Conservation (phyloP, 1,139 yeast species). For the Kodamaea sp. region DNA sequence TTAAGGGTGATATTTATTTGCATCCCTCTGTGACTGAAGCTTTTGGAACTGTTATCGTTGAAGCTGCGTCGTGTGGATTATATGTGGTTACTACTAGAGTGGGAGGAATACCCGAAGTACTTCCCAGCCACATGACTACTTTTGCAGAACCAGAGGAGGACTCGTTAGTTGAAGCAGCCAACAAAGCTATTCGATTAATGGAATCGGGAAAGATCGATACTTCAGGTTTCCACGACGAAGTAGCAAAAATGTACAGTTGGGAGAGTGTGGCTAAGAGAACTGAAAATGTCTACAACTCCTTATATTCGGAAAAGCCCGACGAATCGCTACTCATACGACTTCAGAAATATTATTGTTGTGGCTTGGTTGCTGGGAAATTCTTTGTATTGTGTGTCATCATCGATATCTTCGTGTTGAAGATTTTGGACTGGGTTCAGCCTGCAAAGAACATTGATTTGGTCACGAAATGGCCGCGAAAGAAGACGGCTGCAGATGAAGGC, state of each 20-base stretch:
- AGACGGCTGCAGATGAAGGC: background rate
- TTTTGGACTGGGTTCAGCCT: slow-evolving; percentile 76
- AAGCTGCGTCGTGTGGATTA: slow-evolving; percentile 96
- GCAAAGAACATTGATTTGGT: slow-evolving; percentile 66
- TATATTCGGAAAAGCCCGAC: slow-evolving; percentile 45
- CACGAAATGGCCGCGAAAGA: slow-evolving; percentile 69
- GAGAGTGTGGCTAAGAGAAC: slow-evolving; percentile 83
- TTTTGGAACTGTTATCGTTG: slow-evolving; percentile 95
- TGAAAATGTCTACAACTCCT: slow-evolving; percentile 71
- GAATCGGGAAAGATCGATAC: slow-evolving; percentile 67
- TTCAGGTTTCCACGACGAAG: slow-evolving; percentile 72
- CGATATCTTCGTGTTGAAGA: slow-evolving; percentile 63
- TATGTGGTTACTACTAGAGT: slow-evolving; percentile 93
- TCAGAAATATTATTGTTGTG: slow-evolving; percentile 68
- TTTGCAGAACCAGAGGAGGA: slow-evolving; percentile 86
- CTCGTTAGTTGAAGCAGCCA: slow-evolving; percentile 68
- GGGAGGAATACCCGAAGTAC: slow-evolving; percentile 97
- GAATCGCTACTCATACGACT: slow-evolving; percentile 53
- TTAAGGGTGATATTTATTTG: slow-evolving; percentile 87
- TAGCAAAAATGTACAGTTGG: slow-evolving; percentile 91
- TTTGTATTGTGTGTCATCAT: slow-evolving; percentile 78
- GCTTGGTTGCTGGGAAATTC: slow-evolving; percentile 81
- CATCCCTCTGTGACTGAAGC: slow-evolving; percentile 97
- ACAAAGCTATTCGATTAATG: slow-evolving; percentile 62
- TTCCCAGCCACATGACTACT: slow-evolving; percentile 91